These are phyloP conservation scores for Fraxinus latifolia DNA, from an alignment of 305 asterid genomes.

Conservation along the genomic window DNA sequence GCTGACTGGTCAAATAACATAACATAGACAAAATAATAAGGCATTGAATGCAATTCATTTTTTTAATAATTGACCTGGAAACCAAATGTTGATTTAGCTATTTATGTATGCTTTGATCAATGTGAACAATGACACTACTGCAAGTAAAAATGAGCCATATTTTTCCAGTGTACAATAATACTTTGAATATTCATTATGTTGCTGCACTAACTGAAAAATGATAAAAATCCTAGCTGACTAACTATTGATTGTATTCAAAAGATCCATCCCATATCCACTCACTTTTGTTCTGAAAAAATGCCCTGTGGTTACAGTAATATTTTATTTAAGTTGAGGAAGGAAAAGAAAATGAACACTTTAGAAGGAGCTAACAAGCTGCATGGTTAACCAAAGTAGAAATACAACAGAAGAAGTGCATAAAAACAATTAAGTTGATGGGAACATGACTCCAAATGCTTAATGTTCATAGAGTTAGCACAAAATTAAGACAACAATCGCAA, in stretches of 20 bases:
- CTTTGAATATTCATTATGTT: neutral
- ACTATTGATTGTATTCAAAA: neutral
- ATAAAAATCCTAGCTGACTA: neutral
- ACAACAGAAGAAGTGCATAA: neutral
- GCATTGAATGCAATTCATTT: neutral
- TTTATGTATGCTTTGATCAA: neutral
- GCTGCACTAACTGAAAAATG: neutral
- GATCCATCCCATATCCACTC: neutral
- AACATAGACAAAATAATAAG: neutral
- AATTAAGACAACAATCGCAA: neutral
- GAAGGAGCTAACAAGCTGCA: neutral
- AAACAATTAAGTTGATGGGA: neutral
- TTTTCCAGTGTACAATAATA: neutral
- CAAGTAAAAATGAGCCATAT: neutral
- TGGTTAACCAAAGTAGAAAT: neutral
- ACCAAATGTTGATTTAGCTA: neutral
- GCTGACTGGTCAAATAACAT: constrained; percentile 48
- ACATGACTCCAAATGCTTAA: neutral
- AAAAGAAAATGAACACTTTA: neutral
- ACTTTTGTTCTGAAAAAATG: neutral
- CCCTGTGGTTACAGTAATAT: neutral
- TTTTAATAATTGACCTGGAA: neutral
- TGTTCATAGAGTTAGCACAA: neutral
- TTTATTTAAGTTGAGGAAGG: neutral
- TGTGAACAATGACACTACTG: neutral